Evolutionary conservation across 306 rosid genomes (phyloP), one percentile per base, ranked within the genome.

Genomic region (Vachellia collinsii): DNA sequence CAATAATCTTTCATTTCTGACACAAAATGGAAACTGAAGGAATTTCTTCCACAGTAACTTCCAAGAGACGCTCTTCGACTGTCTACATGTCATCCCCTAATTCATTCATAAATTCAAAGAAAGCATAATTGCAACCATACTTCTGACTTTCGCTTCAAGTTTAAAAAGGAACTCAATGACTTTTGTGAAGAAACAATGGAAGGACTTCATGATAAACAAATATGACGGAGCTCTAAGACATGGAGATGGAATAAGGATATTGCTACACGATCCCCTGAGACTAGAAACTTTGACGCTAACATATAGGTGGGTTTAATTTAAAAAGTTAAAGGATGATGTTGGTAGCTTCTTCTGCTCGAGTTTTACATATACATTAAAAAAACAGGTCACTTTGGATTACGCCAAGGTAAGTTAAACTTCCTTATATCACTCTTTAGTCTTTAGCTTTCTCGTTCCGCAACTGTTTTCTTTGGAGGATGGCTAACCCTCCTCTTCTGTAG

Each of bases 1-100:
- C 66, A 19, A 19, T 73, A 20, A 38, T 53, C 53, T 16, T 44
- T 3, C 63, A 25, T 11, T 39, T 71, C 48, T 3, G 19, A 61
- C 77, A 0, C 64, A 22, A 42, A 42, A 79, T 34, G 58, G 58
- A 54, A 41, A 37, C 61, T 1, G 25, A 72, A 29, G 58, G 56
- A n/a, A 25, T 51, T 50, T 37, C 63, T 20, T 77, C 70, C 68
- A 29, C 54, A 50, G n/a, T 20, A 58, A 62, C 68, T 77, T 20
- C 16, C n/a, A 37, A 47, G n/a, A 19, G 12, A 3, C 7, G 36
- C 12, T 34, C 47, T 6, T 50, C 14, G 50, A 37, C 50, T 48
- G 67, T 72, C 65, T 7, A 17, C 68, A 73, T 46, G 16, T 48
- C 54, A 65, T 41, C 46, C 67, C 1, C 13, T 51, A 44, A 51